Base-by-base conservation (phyloP, 371 early-diverging fungal genomes). In the Mortierella sp. region DNA sequence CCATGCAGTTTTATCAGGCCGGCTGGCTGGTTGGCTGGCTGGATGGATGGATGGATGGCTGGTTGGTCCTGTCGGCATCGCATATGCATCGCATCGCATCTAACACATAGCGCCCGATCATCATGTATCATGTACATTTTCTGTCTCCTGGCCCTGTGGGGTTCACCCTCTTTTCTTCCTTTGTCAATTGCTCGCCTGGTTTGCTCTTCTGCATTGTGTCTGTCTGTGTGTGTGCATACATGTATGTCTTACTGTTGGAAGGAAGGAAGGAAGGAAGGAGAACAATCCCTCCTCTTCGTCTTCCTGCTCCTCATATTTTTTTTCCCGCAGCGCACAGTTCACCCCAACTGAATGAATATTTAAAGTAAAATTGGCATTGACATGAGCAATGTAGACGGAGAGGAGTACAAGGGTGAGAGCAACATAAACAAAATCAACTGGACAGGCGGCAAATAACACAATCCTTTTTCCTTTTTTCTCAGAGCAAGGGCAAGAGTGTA, bases 241-340 rank as follows among this genome's bases (percentile, higher is more conserved):
- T 47, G 12, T 47, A 20, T 47, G 20, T 47, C 47, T 47, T 47
- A 10, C 47, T 22, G 52, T n/a, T 28, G 28, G 28, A 22, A n/a
- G n/a, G 22, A 52, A 52, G 22, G 18, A 52, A 52, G 52, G 18
- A 18, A 18, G 18, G 45, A 49, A 49, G 28, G 55, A 55, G 24
- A 55, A 55, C 28, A 26, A 28, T 55, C 55, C 5, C 55, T 55
- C 55, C 55, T 55, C 55, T 35, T 35, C 35, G 35, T 55, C 28
- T n/a, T n/a, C n/a, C n/a, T n/a, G n/a, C n/a, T n/a, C n/a, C n/a
- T 26, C 55, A 24, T 9, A 26, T n/a, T 22, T 16, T 28, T 39
- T 28, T 59, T 63, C 47, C 51, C 49, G 65, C 49, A 59, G 61
- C 72, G 72, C 72, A 72, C 65, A 65, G 72, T 70, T 70, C 70